A percentile compares a stretch with the other conserved stretches of the same genome.
These are phyloP conservation scores for Pseudocercospora cruenta DNA, from an alignment of 2,329 filamentous ascomycete species.

Conservation along the genomic window DNA sequence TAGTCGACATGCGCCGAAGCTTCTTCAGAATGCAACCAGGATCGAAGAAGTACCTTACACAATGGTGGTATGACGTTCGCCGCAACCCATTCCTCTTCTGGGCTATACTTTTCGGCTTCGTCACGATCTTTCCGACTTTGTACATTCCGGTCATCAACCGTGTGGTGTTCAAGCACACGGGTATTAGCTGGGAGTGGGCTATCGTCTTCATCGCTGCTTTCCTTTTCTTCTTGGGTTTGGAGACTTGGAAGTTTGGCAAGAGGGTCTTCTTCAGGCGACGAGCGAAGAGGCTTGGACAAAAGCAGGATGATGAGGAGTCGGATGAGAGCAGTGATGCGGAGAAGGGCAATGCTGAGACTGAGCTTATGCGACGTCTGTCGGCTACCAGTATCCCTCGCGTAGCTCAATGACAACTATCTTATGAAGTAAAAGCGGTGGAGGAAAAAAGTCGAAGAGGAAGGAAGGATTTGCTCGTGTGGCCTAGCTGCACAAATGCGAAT, in stretches of 20 bases:
- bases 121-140: conserved; percentile 50
- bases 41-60: conserved; percentile 62
- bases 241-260: conserved; percentile 70
- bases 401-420: too few relatives aligned
- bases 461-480: too few relatives aligned
- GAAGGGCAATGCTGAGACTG: too few relatives aligned
- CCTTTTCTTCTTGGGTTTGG: conserved; percentile 66
- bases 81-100: conserved; percentile 66
- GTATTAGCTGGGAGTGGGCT: conserved; percentile 58
- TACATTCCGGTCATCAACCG: conserved; percentile 72
- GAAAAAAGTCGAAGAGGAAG: too few relatives aligned
- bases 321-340: too few relatives aligned
- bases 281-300: too few relatives aligned
- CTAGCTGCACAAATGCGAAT: too few relatives aligned
- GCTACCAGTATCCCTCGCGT: too few relatives aligned
- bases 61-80: conserved; percentile 67
- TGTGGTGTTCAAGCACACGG: conserved; percentile 66
- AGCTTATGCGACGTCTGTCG: too few relatives aligned
- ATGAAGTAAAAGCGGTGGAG: too few relatives aligned
- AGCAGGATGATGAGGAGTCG: too few relatives aligned
- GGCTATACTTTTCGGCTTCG: conserved; percentile 47
- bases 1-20: conserved; percentile 70
- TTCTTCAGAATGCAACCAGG: conserved; percentile 74
- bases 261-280: conserved; percentile 39
- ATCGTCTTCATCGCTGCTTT: conserved; percentile 30